These are phyloP conservation scores for Colletotrichum sp. DNA, from an alignment of 2,329 filamentous ascomycete species.

Conservation along the genomic window DNA sequence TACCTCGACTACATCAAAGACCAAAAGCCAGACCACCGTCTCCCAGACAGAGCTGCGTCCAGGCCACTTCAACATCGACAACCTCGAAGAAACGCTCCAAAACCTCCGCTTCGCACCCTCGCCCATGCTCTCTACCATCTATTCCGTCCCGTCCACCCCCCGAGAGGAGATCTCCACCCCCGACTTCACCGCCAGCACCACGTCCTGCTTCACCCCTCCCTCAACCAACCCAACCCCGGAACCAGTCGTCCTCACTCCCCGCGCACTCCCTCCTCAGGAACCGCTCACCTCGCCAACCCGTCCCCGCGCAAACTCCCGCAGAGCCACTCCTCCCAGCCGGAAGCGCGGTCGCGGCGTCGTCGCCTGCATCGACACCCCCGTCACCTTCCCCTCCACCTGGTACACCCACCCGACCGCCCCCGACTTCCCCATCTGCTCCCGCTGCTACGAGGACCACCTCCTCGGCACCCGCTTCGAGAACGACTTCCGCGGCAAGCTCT, in stretches of 20 bases:
- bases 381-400: conserved; percentile 39
- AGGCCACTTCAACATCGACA: conserved; percentile 6
- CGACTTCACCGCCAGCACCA: conserved; percentile 9
- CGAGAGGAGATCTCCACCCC: conserved; percentile 3
- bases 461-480: conserved; percentile 30
- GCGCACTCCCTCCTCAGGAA: neutral
- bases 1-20: neutral
- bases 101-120: conserved; percentile 19
- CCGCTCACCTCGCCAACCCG: neutral
- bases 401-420: conserved; percentile 38
- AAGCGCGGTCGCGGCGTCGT: conserved; percentile 16
- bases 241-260: neutral
- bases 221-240: conserved; percentile 19
- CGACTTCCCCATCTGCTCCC: conserved; percentile 38
- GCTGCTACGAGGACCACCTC: conserved; percentile 44
- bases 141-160: conserved; percentile 10
- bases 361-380: conserved; percentile 32
- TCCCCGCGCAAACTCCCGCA: conserved; percentile 11
- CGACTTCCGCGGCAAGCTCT: conserved; percentile 28
- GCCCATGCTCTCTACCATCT: conserved; percentile 19
- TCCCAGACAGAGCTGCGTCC: neutral
- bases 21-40: neutral
- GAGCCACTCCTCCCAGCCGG: neutral
- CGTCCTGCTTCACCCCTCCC: conserved; percentile 12
- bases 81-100: conserved; percentile 12